Conservation (phyloP, 306 rosid species). For the Mimosa bimucronata region DNA sequence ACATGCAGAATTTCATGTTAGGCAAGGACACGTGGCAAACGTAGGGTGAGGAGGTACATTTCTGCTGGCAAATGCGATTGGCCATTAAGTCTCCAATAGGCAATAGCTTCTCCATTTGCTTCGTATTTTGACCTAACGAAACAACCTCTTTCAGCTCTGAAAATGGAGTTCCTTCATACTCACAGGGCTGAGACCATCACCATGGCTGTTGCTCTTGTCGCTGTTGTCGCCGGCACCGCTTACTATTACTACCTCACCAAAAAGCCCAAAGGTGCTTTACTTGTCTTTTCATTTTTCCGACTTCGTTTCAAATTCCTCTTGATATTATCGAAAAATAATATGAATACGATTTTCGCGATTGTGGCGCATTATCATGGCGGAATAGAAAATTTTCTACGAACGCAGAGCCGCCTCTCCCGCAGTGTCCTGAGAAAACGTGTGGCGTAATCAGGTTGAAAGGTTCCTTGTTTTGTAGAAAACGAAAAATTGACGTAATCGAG, state of each 20-base stretch:
- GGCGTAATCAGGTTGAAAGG: not conserved
- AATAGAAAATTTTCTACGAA: not conserved
- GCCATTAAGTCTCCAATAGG: not conserved
- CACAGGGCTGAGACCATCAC: conserved; percentile 57
- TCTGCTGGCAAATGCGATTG: not conserved
- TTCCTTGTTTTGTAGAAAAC: not conserved
- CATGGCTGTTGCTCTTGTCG: conserved; percentile 55
- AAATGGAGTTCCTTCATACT: conserved; percentile 45
- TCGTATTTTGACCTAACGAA: not conserved
- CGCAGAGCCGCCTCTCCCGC: not conserved
- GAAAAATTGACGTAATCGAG: not conserved
- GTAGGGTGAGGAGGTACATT: too few species aligned
- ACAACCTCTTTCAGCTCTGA: not conserved
- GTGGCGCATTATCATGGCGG: not conserved
- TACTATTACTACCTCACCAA: conserved; percentile 64
- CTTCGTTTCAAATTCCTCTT: not conserved
- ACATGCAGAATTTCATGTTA: too few species aligned
- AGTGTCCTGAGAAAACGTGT: not conserved
- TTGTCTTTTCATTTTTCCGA: not conserved
- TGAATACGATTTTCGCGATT: not conserved
- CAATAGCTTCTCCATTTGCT: not conserved
- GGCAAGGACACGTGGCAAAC: not conserved
- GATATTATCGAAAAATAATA: not conserved
- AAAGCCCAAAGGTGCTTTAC: conserved; percentile 44
- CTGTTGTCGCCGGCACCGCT: conserved; percentile 60